Conservation (phyloP, 306 rosid genomes). For the Fragaria vesca region DNA sequence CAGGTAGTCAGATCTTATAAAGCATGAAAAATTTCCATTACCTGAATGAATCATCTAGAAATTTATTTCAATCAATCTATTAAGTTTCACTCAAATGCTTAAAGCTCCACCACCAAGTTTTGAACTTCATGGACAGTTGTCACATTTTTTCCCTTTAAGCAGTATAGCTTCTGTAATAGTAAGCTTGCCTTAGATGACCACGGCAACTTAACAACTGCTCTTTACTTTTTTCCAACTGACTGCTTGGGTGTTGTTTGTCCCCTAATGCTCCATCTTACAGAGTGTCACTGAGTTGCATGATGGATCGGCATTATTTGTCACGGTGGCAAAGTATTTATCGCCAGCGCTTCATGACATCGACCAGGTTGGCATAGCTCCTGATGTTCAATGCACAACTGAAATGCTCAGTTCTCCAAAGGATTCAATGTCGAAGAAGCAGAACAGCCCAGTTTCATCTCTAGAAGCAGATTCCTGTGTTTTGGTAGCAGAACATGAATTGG, state of each 20-base stretch:
- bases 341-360: slow-evolving; percentile 94
- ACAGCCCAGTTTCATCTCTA: slow-evolving; percentile 49
- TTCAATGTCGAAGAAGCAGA: slow-evolving; percentile 35
- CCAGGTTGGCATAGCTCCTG: slow-evolving; percentile 88
- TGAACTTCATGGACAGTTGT: not conserved
- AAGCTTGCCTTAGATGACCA: not conserved
- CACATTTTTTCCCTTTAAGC: not conserved
- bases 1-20: slow-evolving; percentile 46
- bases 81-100: not conserved
- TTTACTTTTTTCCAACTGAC: not conserved
- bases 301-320: slow-evolving; percentile 89
- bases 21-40: not conserved
- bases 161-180: not conserved
- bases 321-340: slow-evolving; percentile 89
- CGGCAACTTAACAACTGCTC: not conserved
- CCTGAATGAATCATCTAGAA: not conserved
- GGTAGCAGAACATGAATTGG: slow-evolving; percentile 93
- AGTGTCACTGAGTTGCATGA: slow-evolving; percentile 92
- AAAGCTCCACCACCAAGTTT: not conserved
- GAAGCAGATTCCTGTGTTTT: slow-evolving; percentile 91
- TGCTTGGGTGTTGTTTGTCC: not conserved
- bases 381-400: slow-evolving; percentile 90
- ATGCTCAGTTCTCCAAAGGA: slow-evolving; percentile 58
- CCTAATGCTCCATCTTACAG: slow-evolving; percentile 35
- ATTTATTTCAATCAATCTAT: not conserved